A percentile compares a stretch with the other conserved stretches of the same genome.
phyloP scores from a whole-genome alignment of 2,329 filamentous ascomycete species.

The Emergomyces pasteurianus region DNA sequence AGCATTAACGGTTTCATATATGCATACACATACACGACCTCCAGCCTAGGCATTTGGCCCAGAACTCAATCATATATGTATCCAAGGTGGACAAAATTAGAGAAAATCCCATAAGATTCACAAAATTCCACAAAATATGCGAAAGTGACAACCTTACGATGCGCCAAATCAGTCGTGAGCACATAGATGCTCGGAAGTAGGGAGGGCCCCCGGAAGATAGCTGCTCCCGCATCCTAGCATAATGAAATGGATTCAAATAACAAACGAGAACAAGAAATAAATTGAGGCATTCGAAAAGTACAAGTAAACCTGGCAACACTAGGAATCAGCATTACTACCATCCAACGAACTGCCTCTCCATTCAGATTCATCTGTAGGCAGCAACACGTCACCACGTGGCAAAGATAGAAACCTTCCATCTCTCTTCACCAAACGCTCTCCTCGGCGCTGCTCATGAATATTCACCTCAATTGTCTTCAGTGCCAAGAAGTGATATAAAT shows the following conservation, averaged over 20 bases:
- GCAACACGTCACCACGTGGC: constrained; percentile 8
- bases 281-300: neutral
- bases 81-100: neutral
- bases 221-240: neutral
- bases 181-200: neutral
- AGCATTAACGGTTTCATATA: neutral
- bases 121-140: neutral
- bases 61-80: neutral
- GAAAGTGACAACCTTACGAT: neutral
- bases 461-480: constrained; percentile 36
- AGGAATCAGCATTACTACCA: constrained; percentile 13
- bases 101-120: neutral
- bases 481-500: constrained; percentile 42
- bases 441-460: constrained; percentile 28
- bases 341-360: constrained; percentile 20
- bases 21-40: neutral
- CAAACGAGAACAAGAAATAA: neutral
- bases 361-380: constrained; percentile 11
- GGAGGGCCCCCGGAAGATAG: neutral
- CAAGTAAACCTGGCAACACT: neutral
- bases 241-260: neutral
- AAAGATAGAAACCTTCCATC: constrained; percentile 14
- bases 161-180: neutral
- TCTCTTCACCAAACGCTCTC: constrained; percentile 19
- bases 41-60: neutral